A percentile compares a stretch with the other conserved stretches of the same genome.
These are phyloP conservation scores for Triticum dicoccoides DNA, from an alignment of 176 grass and related monocot species.

Conservation along the genomic window DNA sequence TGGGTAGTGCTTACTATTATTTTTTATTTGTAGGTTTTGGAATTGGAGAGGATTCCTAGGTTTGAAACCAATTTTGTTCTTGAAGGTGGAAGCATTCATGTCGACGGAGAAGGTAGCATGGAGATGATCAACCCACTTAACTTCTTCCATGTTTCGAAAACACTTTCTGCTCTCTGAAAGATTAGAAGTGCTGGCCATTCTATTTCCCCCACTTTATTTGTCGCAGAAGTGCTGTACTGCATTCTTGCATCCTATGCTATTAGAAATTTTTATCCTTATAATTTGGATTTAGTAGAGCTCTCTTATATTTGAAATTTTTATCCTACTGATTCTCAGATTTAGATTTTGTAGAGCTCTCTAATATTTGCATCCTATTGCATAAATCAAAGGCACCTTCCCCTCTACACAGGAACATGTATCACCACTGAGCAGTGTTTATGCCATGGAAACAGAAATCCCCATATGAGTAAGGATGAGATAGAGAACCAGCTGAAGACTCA, in stretches of 20 bases:
- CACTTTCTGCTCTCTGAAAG: too few species aligned
- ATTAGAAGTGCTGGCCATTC: too few species aligned
- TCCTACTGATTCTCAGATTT: too few species aligned
- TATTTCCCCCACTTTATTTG: too few species aligned
- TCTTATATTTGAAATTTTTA: not conserved
- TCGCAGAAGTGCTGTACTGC: too few species aligned
- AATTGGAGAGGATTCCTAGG: conserved; percentile 36
- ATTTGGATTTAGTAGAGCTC: not conserved
- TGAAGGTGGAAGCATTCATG: conserved; percentile 78
- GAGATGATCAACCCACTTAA: not conserved
- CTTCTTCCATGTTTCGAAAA: not conserved
- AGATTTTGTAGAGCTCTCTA: too few species aligned
- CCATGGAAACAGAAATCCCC: conserved; percentile 55
- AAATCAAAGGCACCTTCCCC: too few species aligned
- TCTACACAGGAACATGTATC: conserved; percentile 53
- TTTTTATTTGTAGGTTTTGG: not conserved
- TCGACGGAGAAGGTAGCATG: conserved; percentile 61
- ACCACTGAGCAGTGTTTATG: conserved; percentile 67
- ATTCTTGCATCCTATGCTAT: too few species aligned
- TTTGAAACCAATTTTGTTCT: conserved; percentile 55
- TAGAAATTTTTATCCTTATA: too few species aligned
- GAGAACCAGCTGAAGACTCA: conserved; percentile 51
- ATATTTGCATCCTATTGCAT: too few species aligned
- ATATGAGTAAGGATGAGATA: conserved; percentile 59
- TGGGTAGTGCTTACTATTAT: too few species aligned